Conservation (phyloP, 306 rosid genomes). For the Geum urbanum region DNA sequence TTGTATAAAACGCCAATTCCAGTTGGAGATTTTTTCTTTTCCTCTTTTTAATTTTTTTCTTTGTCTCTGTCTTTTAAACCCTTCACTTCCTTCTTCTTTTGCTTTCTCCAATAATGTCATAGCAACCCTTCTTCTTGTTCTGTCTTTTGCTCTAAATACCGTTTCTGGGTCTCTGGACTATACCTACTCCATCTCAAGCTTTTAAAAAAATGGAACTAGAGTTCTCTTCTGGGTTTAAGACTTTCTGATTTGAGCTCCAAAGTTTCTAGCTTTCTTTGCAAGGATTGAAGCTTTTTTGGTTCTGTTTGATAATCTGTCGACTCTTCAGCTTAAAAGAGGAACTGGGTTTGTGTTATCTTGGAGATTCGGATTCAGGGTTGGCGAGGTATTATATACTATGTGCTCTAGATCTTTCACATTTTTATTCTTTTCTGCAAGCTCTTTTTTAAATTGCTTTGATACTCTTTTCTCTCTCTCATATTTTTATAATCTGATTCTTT, state of each 20-base stretch:
- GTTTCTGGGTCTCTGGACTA: constrained; percentile 27
- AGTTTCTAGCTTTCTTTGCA: background rate
- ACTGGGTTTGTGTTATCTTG: constrained; percentile 24
- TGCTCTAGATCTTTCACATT: constrained; percentile 38
- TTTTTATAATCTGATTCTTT: constrained; percentile 23
- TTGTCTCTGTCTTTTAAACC: background rate
- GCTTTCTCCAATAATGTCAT: constrained; percentile 26
- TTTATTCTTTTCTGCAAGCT: background rate
- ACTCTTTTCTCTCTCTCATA: constrained; percentile 6
- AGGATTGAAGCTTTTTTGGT: constrained; percentile 1
- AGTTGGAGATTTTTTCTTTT: constrained; percentile 13
- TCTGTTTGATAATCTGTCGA: constrained; percentile 17
- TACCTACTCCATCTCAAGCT: constrained; percentile 30
- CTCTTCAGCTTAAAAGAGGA: constrained; percentile 23
- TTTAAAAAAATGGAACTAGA: constrained; percentile 21
- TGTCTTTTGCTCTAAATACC: constrained; percentile 28
- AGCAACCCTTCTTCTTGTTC: constrained; percentile 16
- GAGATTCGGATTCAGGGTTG: constrained; percentile 45
- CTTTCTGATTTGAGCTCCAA: constrained; percentile 14
- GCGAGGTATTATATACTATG: constrained; percentile 39
- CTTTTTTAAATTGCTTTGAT: constrained; percentile 6
- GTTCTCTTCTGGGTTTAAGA: constrained; percentile 7
- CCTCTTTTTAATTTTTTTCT: constrained; percentile 1
- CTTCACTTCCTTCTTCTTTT: background rate
- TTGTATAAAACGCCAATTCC: constrained; percentile 20